These are phyloP conservation scores for Pestalotiopsis sp. DNA, from an alignment of 2,329 filamentous ascomycete genomes.

Conservation along the genomic window DNA sequence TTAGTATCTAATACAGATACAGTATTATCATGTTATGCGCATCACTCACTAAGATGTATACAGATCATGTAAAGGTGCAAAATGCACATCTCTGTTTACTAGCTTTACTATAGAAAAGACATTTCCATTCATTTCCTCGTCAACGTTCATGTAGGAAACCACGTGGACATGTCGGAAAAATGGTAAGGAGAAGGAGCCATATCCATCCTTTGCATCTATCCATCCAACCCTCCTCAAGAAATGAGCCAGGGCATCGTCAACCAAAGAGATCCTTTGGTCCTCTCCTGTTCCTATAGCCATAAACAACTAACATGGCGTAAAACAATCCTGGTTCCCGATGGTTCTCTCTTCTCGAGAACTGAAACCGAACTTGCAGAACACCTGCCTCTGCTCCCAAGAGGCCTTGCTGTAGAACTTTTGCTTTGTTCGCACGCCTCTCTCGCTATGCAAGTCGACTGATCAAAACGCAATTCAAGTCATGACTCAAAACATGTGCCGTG, in stretches of 20 bases:
- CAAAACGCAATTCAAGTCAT: neutral
- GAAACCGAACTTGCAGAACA: neutral
- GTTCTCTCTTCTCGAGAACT: neutral
- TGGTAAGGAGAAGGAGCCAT: neutral
- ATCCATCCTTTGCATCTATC: constrained; percentile 10
- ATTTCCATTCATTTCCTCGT: constrained; percentile 9
- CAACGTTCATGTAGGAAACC: neutral
- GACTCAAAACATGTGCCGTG: neutral
- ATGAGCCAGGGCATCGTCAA: neutral
- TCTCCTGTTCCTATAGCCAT: constrained; percentile 1
- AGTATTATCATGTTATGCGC: too few relatives aligned
- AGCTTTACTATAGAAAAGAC: constrained; percentile 10
- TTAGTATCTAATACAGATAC: too few relatives aligned
- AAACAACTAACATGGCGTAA: neutral
- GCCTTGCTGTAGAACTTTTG: neutral
- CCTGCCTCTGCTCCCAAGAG: neutral
- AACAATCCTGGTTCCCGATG: neutral
- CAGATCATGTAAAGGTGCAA: neutral
- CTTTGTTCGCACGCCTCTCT: neutral
- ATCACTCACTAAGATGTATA: neutral
- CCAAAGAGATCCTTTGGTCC: neutral
- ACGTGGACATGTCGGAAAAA: neutral
- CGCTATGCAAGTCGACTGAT: constrained; percentile 4
- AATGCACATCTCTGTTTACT: constrained; percentile 7
- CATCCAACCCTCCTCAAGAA: constrained; percentile 12